phyloP scores from a whole-genome alignment of 2,329 filamentous ascomycete genomes.

The Trichoderma sp. region DNA sequence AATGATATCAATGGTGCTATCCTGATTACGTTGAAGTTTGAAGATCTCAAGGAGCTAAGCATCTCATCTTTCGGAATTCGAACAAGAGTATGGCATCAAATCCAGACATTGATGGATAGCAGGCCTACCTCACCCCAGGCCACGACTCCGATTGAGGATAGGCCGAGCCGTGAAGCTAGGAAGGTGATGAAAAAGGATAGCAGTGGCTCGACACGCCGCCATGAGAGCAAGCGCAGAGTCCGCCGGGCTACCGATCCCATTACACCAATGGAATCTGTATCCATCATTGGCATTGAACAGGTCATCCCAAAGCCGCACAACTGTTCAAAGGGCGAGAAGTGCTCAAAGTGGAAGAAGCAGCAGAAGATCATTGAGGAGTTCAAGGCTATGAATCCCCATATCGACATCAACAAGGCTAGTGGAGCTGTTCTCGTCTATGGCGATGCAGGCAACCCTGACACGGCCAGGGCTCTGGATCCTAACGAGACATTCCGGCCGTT shows the following conservation, averaged over 20 bases:
- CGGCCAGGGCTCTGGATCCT: conserved; percentile 57
- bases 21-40: conserved; percentile 86
- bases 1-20: conserved; percentile 93
- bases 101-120: conserved; percentile 66
- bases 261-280: conserved; percentile 79
- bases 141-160: conserved; percentile 63
- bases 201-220: conserved; percentile 38
- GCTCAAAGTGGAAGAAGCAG: conserved; percentile 78
- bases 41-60: conserved; percentile 79
- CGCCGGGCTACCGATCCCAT: conserved; percentile 63
- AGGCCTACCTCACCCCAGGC: conserved; percentile 53
- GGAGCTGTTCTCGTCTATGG: conserved; percentile 76
- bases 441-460: conserved; percentile 75
- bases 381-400: conserved; percentile 71
- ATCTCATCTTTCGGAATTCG: conserved; percentile 81
- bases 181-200: conserved; percentile 47
- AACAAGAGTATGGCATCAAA: conserved; percentile 78
- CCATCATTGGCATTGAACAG: conserved; percentile 90
- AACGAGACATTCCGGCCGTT: conserved; percentile 63
- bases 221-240: conserved; percentile 43
- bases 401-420: conserved; percentile 49
- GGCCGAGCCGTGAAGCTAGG: conserved; percentile 52
- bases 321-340: conserved; percentile 85
- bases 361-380: conserved; percentile 76
- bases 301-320: conserved; percentile 80